Evolutionary conservation across 129 eudicot genomes (phyloP).

Genomic region (Arctium lappa): DNA sequence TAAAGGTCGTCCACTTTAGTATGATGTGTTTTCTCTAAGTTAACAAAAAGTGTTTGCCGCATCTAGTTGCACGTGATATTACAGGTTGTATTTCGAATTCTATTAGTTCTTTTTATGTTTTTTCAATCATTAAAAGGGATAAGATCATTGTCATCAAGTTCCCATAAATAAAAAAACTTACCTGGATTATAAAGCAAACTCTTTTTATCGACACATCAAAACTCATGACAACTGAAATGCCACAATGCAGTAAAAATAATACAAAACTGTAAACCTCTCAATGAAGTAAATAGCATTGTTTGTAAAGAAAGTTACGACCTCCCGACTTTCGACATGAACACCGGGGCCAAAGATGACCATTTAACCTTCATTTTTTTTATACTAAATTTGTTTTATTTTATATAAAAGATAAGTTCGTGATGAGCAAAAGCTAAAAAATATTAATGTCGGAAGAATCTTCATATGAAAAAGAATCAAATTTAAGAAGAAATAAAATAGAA

Average conservation of each 20-base stretch:
- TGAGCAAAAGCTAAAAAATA: not conserved
- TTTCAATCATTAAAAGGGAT: not conserved
- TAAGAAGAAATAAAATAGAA: not conserved
- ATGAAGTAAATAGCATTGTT: not conserved
- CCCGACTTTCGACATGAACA: not conserved
- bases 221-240: not conserved
- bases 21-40: not conserved
- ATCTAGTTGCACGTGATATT: no score
- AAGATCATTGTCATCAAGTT: not conserved
- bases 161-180: not conserved
- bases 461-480: not conserved
- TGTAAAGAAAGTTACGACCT: not conserved
- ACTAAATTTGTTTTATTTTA: not conserved
- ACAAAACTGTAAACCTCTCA: not conserved
- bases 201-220: not conserved
- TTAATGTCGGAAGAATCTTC: slow-evolving; percentile 14
- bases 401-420: not conserved
- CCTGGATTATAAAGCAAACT: not conserved
- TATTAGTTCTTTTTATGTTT: not conserved
- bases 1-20: no score
- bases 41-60: not conserved
- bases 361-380: not conserved
- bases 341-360: not conserved
- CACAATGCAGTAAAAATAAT: not conserved
- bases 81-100: no score